Evolutionary conservation across 2,329 filamentous ascomycete genomes (phyloP), one percentile per base, ranked within the genome.

Genomic region (Colletotrichum sp.): DNA sequence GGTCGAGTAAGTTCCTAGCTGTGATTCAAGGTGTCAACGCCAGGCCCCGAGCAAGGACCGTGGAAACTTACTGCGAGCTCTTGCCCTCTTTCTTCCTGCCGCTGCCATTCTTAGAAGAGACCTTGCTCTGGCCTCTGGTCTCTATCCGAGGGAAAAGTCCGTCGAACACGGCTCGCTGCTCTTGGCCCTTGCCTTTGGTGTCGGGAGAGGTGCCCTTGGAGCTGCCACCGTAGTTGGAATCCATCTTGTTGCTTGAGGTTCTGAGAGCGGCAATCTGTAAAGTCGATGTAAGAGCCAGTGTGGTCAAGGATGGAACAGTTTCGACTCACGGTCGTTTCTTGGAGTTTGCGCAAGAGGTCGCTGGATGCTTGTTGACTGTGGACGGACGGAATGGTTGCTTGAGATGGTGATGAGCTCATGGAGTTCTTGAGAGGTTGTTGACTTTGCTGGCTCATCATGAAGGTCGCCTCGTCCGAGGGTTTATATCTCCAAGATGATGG

Each of bases 121-220:
- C 51, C n/a, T 76, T 75, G 71, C 77, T 76, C 63, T 78, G 77
- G 6, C 77, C 77, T 36, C 77, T 70, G 5, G 77, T 78, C 64
- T 78, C 77, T 72, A 78, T 78, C 29, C 77, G 76, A 29, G 77
- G 77, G 12, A 78, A 67, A 16, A 78, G 69, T 24, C 75, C 77
- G n/a, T 78, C 77, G 62, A 78, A 73, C 12, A 78, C 69, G 34
- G 34, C 66, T 6, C 66, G 43, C 36, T 74, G 72, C 29, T 69
- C 58, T 38, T 64, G 55, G 8, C 63, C 66, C 33, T 73, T 75
- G 29, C 69, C 72, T 29, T 75, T 76, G 66, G 47, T 43, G 36
- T 73, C 70, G 16, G 74, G 65, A 6, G 66, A 71, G 21, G 73
- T 66, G 18, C 43, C 70, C 66, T 75, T 77, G 27, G 76, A 76